A percentile compares a stretch with the other conserved stretches of the same genome.
Evolutionary conservation across 306 rosid genomes (phyloP).

Genomic region (Prunus fruticosa): DNA sequence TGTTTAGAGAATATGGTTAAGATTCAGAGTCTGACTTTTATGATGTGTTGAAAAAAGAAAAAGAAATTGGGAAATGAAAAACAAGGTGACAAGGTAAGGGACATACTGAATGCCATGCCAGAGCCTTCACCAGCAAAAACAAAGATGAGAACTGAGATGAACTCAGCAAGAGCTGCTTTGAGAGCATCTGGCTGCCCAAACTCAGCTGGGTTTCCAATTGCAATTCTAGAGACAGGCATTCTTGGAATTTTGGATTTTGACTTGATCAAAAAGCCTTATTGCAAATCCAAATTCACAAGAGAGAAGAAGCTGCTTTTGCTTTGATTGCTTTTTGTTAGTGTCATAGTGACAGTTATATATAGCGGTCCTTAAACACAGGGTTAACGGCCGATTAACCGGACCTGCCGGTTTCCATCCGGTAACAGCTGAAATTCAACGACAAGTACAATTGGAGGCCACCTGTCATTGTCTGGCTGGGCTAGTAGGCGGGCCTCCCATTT

Average conservation of each 20-base stretch:
- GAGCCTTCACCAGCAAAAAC: conserved; percentile 78
- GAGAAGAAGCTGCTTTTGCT: not conserved
- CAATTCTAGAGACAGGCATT: conserved; percentile 59
- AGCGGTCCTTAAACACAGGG: conserved; percentile 3
- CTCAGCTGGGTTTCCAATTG: conserved; percentile 46
- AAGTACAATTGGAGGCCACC: conserved; percentile 12
- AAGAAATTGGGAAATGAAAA: not conserved
- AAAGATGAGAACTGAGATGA: conserved; percentile 66
- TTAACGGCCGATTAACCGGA: conserved; percentile 21
- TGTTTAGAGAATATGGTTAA: not conserved
- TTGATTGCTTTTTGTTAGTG: not conserved
- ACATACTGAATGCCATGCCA: conserved; percentile 71
- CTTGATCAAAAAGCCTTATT: conserved; percentile 1
- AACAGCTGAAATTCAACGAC: conserved; percentile 13
- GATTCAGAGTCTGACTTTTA: not conserved
- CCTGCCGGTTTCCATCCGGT: conserved; percentile 25
- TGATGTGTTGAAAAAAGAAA: not conserved
- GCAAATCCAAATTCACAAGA: not conserved
- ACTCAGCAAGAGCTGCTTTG: conserved; percentile 68
- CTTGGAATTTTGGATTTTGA: not conserved
- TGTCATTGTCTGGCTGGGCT: conserved; percentile 20
- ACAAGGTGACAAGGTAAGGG: too few relatives aligned
- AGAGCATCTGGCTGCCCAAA: conserved; percentile 37
- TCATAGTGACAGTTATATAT: conserved; percentile 25
- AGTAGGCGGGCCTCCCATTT: conserved; percentile 47